phyloP scores from a whole-genome alignment of 2,329 filamentous ascomycete genomes.

The Phyllosticta citriasiana region DNA sequence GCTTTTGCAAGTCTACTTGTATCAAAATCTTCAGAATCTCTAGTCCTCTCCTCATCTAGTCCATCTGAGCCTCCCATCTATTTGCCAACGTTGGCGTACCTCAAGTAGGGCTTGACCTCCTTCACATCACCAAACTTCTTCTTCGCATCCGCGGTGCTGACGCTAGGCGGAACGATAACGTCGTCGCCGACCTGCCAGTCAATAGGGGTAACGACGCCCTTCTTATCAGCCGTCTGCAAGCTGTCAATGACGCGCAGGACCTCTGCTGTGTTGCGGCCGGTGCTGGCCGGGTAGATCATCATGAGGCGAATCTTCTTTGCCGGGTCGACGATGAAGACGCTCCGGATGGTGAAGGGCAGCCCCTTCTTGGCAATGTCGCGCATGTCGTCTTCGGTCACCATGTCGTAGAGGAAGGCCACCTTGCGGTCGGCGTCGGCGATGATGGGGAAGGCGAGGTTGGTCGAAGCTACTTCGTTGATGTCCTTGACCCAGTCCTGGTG shows the following conservation, averaged over 20 bases:
- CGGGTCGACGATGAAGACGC: conserved; percentile 56
- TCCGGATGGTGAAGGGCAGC: conserved; percentile 54
- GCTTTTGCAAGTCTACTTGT: background rate
- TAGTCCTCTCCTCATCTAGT: background rate
- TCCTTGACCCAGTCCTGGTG: conserved; percentile 45
- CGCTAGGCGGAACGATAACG: conserved; percentile 50
- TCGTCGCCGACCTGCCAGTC: conserved; percentile 52
- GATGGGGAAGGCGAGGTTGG: conserved; percentile 41
- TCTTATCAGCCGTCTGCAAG: conserved; percentile 49
- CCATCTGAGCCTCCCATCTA: background rate
- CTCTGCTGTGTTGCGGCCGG: conserved; percentile 46
- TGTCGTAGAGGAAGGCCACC: conserved; percentile 43
- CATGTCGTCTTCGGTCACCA: conserved; percentile 45
- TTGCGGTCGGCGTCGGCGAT: conserved; percentile 44
- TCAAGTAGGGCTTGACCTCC: conserved; percentile 53
- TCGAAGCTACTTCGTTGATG: conserved; percentile 41
- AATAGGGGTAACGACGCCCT: conserved; percentile 51
- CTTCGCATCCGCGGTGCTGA: conserved; percentile 50
- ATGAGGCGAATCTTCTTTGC: conserved; percentile 55
- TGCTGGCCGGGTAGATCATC: conserved; percentile 52
- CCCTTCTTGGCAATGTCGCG: conserved; percentile 50
- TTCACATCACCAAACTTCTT: conserved; percentile 50
- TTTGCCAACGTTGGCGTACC: conserved; percentile 35
- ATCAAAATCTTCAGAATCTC: background rate
- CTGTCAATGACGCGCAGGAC: conserved; percentile 43